Base-by-base conservation (phyloP, 495 filamentous ascomycete species). In the Entonaema liquescens region DNA sequence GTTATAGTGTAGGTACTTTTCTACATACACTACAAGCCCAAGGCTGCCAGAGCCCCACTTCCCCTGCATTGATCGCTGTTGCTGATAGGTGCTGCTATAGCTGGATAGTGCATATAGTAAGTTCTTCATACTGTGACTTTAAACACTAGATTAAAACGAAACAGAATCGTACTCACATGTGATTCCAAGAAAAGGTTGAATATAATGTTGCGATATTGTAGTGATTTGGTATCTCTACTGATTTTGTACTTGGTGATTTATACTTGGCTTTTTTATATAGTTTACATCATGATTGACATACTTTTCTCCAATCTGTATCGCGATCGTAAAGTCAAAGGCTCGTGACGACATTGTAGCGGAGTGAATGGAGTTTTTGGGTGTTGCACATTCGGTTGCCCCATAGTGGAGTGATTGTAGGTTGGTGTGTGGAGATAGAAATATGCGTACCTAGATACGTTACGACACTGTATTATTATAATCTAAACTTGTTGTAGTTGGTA, bases 291-390 rank as follows among this genome's bases (percentile, higher is more conserved):
- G 13, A 28, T 57, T 23, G 19, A 15, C 19, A 42, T 42, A 53
- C n/a, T 29, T 3, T 23, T 47, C 3, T 17, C 12, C 8, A n/a
- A 53, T 26, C 15, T 53, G 50, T 29, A 36, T 36, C 21, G n/a
- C 6, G 38, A 57, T 23, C 17, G 25, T 31, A 33, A 47, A 47
- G 31, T 9, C 36, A 8, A 29, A 40, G 29, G 13, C 8, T 53
- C 21, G 57, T 68, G 65, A 68, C 56, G 65, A 65, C 65, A 72
- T 72, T 65, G 65, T 68, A 64, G 59, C 64, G 70, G 65, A 72
- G 31, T 25, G 60, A 53, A 68, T 65, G 61, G 69, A 62, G 40
- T 58, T 62, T 62, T 33, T 6, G 31, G 26, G 33, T 36, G 52
- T 72, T 31, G 44, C 25, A 67, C 40, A 54, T 38, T 56, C 53